Evolutionary conservation across 2,329 filamentous ascomycete genomes (phyloP).

Genomic region (Ophiosphaerella narmari): DNA sequence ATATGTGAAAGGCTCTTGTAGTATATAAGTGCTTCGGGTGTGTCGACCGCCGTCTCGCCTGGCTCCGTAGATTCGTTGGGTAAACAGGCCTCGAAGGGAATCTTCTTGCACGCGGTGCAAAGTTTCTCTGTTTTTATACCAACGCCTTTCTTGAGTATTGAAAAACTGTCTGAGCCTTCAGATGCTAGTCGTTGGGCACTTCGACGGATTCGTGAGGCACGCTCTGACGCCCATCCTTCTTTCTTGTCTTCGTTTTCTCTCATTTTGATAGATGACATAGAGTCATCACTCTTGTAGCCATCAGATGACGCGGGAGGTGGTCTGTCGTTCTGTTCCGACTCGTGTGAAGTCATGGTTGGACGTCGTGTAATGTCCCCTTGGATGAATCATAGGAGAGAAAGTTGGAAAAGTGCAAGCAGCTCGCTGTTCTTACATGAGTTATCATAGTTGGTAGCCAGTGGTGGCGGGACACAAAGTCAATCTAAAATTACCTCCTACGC

Average conservation of each 20-base stretch:
- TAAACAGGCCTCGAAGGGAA: not conserved
- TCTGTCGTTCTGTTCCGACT: too few relatives aligned
- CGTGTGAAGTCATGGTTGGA: too few relatives aligned
- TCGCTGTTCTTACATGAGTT: too few relatives aligned
- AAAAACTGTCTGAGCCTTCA: not conserved
- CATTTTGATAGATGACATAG: not conserved
- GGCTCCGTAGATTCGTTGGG: not conserved
- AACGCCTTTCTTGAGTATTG: not conserved
- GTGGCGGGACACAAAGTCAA: too few relatives aligned
- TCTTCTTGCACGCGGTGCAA: slow-evolving; percentile 1
- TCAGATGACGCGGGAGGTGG: not conserved
- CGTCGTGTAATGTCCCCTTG: too few relatives aligned
- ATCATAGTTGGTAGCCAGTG: too few relatives aligned
- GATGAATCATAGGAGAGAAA: too few relatives aligned
- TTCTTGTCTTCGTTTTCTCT: not conserved
- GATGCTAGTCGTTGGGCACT: not conserved
- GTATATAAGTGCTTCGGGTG: not conserved
- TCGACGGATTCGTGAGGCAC: not conserved
- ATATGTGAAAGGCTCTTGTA: slow-evolving; percentile 2
- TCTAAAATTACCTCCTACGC: too few relatives aligned
- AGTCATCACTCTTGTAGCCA: not conserved
- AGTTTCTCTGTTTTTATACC: not conserved
- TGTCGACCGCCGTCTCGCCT: not conserved
- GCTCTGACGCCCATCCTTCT: not conserved
- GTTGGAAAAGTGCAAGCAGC: too few relatives aligned